A percentile compares a stretch with the other conserved stretches of the same genome.
Evolutionary conservation across 2,329 filamentous ascomycete species (phyloP).

Genomic region (Xylaria hypoxylon): DNA sequence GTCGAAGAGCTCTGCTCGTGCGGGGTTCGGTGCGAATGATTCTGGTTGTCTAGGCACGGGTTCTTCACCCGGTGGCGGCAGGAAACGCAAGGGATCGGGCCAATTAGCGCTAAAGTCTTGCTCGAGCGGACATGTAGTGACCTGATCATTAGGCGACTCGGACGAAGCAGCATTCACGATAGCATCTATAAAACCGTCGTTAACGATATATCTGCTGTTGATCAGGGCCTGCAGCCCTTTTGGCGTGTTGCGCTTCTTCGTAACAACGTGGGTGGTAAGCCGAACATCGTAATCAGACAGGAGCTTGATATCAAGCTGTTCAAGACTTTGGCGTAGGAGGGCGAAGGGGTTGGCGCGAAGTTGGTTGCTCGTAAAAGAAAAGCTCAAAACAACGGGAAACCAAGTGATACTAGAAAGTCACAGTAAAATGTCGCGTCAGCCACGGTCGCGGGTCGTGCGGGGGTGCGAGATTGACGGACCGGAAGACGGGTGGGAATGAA

Average conservation of each 20-base stretch:
- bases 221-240: slow-evolving; percentile 89
- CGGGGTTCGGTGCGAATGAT: slow-evolving; percentile 77
- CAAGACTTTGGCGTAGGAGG: slow-evolving; percentile 73
- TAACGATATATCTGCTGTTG: slow-evolving; percentile 82
- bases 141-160: slow-evolving; percentile 59
- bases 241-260: slow-evolving; percentile 89
- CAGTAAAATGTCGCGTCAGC: slow-evolving; percentile 15
- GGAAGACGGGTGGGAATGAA: slow-evolving; percentile 72
- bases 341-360: slow-evolving; percentile 73
- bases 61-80: slow-evolving; percentile 82
- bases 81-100: slow-evolving; percentile 77
- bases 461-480: slow-evolving; percentile 54
- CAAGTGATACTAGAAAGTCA: slow-evolving; percentile 73
- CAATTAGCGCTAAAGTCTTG: slow-evolving; percentile 81
- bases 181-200: slow-evolving; percentile 77
- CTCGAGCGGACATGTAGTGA: slow-evolving; percentile 72
- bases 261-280: slow-evolving; percentile 87
- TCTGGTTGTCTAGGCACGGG: slow-evolving; percentile 74
- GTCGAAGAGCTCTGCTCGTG: slow-evolving; percentile 79
- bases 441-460: neutral
- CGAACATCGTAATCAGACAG: slow-evolving; percentile 75
- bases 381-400: slow-evolving; percentile 83
- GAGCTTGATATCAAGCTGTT: slow-evolving; percentile 90
- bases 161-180: slow-evolving; percentile 70
- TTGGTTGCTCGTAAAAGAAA: slow-evolving; percentile 79